Conservation (phyloP, 1,139 yeast genomes). For the Schwanniomyces etchellsii region DNA sequence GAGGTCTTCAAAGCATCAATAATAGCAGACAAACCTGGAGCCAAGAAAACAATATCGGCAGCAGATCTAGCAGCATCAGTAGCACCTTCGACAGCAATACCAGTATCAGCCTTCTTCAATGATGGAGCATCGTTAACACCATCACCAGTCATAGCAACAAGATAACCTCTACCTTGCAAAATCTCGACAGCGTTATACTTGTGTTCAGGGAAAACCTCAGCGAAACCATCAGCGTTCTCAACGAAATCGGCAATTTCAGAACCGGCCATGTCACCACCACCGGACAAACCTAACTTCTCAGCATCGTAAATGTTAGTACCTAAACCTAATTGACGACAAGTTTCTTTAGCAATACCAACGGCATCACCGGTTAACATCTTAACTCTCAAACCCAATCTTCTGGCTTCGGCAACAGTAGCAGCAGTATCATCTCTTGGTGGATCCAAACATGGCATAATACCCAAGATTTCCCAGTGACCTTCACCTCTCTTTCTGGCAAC, state of each 20-base stretch:
- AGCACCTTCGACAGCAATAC: constrained; percentile 97
- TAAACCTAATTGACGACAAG: constrained; percentile 95
- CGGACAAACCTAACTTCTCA: constrained; percentile 93
- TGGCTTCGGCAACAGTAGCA: constrained; percentile 90
- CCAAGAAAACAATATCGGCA: constrained; percentile 93
- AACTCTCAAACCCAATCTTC: constrained; percentile 88
- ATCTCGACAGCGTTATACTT: constrained; percentile 89
- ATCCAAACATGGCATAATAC: constrained; percentile 98
- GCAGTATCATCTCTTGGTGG: constrained; percentile 99
- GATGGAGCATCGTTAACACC: constrained; percentile 98
- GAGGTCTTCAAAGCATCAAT: constrained; percentile 92
- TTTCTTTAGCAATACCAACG: constrained; percentile 97
- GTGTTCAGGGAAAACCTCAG: constrained; percentile 97
- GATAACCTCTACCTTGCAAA: constrained; percentile 86
- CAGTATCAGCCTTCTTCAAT: constrained; percentile 93
- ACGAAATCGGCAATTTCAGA: constrained; percentile 93
- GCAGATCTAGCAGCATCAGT: constrained; percentile 96
- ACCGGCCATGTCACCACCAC: constrained; percentile 96
- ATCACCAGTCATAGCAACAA: constrained; percentile 98
- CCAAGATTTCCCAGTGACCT: constrained; percentile 97
- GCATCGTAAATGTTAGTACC: constrained; percentile 98
- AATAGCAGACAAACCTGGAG: constrained; percentile 93
- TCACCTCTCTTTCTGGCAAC: constrained; percentile 99
- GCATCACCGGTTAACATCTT: constrained; percentile 99
- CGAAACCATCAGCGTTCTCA: constrained; percentile 95